Evolutionary conservation across 2,329 filamentous ascomycete genomes (phyloP).

Genomic region (Ceratocystis eucalypticola): DNA sequence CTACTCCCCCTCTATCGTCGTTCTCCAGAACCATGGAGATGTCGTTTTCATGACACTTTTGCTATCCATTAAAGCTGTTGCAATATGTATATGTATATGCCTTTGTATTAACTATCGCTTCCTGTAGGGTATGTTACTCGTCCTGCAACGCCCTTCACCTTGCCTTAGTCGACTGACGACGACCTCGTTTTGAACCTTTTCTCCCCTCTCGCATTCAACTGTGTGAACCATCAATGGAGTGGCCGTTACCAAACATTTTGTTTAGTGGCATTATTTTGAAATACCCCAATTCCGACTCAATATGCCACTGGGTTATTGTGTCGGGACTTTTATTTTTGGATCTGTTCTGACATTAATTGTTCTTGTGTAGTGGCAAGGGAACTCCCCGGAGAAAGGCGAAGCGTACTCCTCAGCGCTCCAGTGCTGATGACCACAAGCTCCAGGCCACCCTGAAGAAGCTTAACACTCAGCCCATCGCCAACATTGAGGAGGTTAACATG

Average conservation of each 20-base stretch:
- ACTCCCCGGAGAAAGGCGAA: conserved; percentile 96
- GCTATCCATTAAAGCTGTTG: neutral
- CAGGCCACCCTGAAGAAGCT: conserved; percentile 97
- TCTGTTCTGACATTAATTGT: conserved; percentile 13
- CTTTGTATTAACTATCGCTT: conserved; percentile 20
- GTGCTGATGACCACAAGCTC: conserved; percentile 99
- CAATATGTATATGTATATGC: conserved; percentile 16
- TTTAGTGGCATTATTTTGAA: neutral
- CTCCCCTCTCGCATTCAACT: neutral
- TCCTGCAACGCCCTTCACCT: conserved; percentile 5
- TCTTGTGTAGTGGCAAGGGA: conserved; percentile 65
- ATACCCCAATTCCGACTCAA: neutral
- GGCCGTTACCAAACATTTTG: conserved; percentile 24
- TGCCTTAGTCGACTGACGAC: neutral
- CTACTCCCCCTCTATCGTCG: conserved; percentile 12
- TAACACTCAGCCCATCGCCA: conserved; percentile 98
- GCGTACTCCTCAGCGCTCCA: conserved; percentile 86
- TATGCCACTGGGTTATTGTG: neutral
- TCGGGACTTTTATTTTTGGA: conserved; percentile 14
- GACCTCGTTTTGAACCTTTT: conserved; percentile 9
- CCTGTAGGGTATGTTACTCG: conserved; percentile 18
- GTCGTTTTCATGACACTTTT: neutral
- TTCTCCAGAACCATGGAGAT: neutral
- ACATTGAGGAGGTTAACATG: conserved; percentile 99
- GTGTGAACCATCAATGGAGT: conserved; percentile 16